phyloP scores from a whole-genome alignment of 306 rosid species.

The Lathyrus tuberosus region DNA sequence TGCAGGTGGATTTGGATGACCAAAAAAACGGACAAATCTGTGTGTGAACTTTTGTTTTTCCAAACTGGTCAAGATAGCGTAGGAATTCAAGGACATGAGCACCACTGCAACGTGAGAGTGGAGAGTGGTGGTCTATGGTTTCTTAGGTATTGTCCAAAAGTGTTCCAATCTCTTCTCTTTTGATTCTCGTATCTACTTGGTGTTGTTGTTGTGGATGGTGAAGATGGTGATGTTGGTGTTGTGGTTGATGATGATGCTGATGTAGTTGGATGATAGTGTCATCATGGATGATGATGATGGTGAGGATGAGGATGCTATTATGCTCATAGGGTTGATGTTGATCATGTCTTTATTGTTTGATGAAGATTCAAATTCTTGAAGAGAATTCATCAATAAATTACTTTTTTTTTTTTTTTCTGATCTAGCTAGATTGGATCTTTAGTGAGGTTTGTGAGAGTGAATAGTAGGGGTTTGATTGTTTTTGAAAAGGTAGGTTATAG shows the following conservation, averaged over 20 bases:
- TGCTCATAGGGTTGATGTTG: slow-evolving; percentile 12
- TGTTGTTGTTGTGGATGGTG: slow-evolving; percentile 34
- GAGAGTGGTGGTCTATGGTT: slow-evolving; percentile 75
- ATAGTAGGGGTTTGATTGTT: background rate
- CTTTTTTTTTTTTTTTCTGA: background rate
- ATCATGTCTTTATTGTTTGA: slow-evolving; percentile 32
- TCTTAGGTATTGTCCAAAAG: slow-evolving; percentile 70
- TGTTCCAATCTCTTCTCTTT: slow-evolving; percentile 78
- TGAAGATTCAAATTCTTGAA: slow-evolving; percentile 53
- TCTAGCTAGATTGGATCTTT: slow-evolving; percentile 34
- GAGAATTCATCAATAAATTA: slow-evolving; percentile 49
- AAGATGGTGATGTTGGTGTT: background rate
- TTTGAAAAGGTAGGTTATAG: background rate
- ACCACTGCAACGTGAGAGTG: slow-evolving; percentile 67
- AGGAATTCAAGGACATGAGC: slow-evolving; percentile 80
- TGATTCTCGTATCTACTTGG: slow-evolving; percentile 77
- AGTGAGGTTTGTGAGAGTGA: background rate
- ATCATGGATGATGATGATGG: slow-evolving; percentile 5
- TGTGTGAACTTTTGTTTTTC: slow-evolving; percentile 80
- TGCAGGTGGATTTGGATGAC: slow-evolving; percentile 79
- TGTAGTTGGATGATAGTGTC: background rate
- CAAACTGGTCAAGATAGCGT: slow-evolving; percentile 76
- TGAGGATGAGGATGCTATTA: background rate
- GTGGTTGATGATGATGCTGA: background rate
- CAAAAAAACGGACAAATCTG: slow-evolving; percentile 76